phyloP scores from a whole-genome alignment of 306 rosid genomes.

The Geum urbanum region DNA sequence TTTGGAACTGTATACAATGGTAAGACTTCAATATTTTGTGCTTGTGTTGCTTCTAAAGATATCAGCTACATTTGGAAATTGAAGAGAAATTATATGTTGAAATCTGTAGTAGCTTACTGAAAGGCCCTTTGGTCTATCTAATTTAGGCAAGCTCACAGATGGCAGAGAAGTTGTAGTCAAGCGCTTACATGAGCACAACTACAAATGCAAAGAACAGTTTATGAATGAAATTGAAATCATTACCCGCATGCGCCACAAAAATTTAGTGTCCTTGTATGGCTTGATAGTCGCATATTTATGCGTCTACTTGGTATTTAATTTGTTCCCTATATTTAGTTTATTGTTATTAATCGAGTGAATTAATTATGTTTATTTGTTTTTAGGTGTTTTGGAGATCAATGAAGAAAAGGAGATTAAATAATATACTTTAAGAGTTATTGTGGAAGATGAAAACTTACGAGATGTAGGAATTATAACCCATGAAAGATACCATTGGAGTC shows the following conservation, averaged over 20 bases:
- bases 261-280: constrained; percentile 69
- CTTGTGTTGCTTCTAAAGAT: background rate
- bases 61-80: background rate
- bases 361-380: too few relatives aligned
- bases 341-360: too few relatives aligned
- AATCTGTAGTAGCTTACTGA: background rate
- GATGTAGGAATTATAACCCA: too few relatives aligned
- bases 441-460: too few relatives aligned
- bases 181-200: constrained; percentile 54
- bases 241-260: constrained; percentile 52
- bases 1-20: constrained; percentile 63
- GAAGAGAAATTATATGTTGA: background rate
- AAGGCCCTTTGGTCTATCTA: constrained; percentile 12
- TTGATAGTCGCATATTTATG: too few relatives aligned
- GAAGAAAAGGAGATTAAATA: too few relatives aligned
- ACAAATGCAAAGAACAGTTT: constrained; percentile 50
- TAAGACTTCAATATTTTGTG: constrained; percentile 9
- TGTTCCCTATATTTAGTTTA: too few relatives aligned
- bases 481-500: too few relatives aligned
- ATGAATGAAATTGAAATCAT: constrained; percentile 60
- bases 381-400: too few relatives aligned
- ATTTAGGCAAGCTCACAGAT: constrained; percentile 58
- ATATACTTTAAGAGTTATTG: too few relatives aligned
- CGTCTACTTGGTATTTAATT: too few relatives aligned
- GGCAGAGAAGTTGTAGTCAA: constrained; percentile 87